Conservation (phyloP, 1,139 yeast genomes). For the Wickerhamomyces sp. region DNA sequence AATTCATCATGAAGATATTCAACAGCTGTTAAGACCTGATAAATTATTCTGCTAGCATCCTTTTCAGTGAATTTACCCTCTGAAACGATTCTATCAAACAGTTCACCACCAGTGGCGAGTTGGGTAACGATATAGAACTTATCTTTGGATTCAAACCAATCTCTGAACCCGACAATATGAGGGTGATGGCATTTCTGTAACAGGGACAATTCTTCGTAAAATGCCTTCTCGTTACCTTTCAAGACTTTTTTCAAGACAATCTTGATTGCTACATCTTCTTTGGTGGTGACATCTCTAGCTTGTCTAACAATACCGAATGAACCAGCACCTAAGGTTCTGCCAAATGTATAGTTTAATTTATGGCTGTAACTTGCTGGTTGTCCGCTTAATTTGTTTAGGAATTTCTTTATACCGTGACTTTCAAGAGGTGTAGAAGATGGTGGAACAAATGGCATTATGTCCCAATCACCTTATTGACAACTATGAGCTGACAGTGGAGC, state of each 20-base stretch:
- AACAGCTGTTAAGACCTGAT: slow-evolving; percentile 70
- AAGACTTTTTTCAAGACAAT: slow-evolving; percentile 78
- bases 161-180: slow-evolving; percentile 76
- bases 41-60: slow-evolving; percentile 70
- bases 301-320: slow-evolving; percentile 84
- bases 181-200: slow-evolving; percentile 66
- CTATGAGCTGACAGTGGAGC: too few species aligned
- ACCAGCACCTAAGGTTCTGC: slow-evolving; percentile 85
- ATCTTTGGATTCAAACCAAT: slow-evolving; percentile 85
- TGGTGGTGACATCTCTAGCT: slow-evolving; percentile 54
- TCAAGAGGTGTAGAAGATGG: slow-evolving; percentile 14
- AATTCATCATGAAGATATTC: slow-evolving; percentile 58
- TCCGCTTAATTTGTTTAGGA: slow-evolving; percentile 52
- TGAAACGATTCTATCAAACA: slow-evolving; percentile 76
- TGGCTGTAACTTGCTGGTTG: slow-evolving; percentile 69
- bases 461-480: background rate
- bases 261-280: slow-evolving; percentile 81
- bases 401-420: slow-evolving; percentile 27
- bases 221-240: slow-evolving; percentile 66
- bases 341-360: slow-evolving; percentile 64
- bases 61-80: slow-evolving; percentile 78
- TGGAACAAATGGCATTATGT: slow-evolving; percentile 10
- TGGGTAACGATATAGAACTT: slow-evolving; percentile 70
- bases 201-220: slow-evolving; percentile 70
- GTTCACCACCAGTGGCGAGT: slow-evolving; percentile 87